phyloP scores from a whole-genome alignment of 495 filamentous ascomycete species.

The Astrocystis sublimbata region DNA sequence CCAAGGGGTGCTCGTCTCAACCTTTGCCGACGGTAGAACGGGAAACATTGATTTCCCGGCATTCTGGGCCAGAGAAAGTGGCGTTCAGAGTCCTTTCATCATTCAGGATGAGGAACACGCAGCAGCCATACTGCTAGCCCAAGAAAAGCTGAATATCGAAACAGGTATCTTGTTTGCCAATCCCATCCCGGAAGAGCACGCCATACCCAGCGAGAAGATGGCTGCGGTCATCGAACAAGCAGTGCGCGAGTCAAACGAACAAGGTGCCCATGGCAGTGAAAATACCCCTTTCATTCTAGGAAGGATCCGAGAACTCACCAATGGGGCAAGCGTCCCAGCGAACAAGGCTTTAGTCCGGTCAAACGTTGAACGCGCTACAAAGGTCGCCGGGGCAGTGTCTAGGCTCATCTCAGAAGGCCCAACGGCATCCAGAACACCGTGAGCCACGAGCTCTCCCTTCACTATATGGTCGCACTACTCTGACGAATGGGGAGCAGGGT shows the following conservation, averaged over 20 bases:
- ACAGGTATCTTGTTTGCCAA: conserved; percentile 86
- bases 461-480: conserved; percentile 8
- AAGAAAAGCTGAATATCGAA: conserved; percentile 61
- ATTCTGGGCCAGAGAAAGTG: conserved; percentile 87
- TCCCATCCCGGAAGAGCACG: conserved; percentile 71
- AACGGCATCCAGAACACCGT: conserved; percentile 24
- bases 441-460: conserved; percentile 26
- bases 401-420: conserved; percentile 47
- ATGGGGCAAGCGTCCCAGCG: conserved; percentile 67
- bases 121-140: conserved; percentile 70
- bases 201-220: conserved; percentile 73
- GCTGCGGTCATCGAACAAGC: conserved; percentile 71
- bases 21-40: conserved; percentile 77
- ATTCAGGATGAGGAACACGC: conserved; percentile 76
- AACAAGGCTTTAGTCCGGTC: conserved; percentile 77
- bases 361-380: conserved; percentile 79
- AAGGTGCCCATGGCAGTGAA: conserved; percentile 69
- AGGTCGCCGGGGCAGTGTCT: conserved; percentile 73
- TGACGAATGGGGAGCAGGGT: conserved; percentile 28
- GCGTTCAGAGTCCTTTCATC: conserved; percentile 71
- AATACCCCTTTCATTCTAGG: conserved; percentile 87
- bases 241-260: conserved; percentile 65
- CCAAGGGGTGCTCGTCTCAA: conserved; percentile 81
- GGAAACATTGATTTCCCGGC: conserved; percentile 76
- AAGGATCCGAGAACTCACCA: conserved; percentile 78